A percentile compares a stretch with the other conserved stretches of the same genome.
Conservation (phyloP, 495 filamentous ascomycete species). For the Aspergillus homomorphus region DNA sequence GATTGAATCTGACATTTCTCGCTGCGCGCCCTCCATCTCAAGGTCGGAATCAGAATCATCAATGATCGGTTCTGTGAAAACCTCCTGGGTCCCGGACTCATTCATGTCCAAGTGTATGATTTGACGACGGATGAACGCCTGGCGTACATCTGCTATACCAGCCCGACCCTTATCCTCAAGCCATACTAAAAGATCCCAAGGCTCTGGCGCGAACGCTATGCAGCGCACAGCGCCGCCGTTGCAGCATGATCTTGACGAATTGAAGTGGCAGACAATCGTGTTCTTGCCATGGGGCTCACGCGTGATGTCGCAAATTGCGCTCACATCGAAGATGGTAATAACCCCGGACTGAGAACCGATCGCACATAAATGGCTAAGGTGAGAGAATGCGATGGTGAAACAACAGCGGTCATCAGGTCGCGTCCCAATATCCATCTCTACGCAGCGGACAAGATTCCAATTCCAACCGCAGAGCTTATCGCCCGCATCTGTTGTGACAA, state of each 20-base stretch:
- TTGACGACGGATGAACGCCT: conserved; percentile 72
- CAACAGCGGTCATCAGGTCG: conserved; percentile 47
- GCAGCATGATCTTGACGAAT: conserved; percentile 55
- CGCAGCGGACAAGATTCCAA: conserved; percentile 31
- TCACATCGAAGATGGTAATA: conserved; percentile 64
- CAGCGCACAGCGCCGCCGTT: conserved; percentile 79
- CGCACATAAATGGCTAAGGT: conserved; percentile 63
- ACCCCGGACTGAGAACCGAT: conserved; percentile 71
- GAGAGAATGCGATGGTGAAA: conserved; percentile 71
- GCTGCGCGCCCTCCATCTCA: conserved; percentile 26
- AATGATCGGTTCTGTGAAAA: conserved; percentile 47
- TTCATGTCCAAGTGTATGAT: conserved; percentile 61
- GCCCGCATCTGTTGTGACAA: conserved; percentile 42
- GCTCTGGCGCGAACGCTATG: conserved; percentile 86
- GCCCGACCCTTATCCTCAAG: conserved; percentile 82
- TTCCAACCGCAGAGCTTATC: conserved; percentile 42
- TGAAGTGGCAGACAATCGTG: conserved; percentile 44
- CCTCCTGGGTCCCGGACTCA: conserved; percentile 49
- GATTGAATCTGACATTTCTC: conserved; percentile 31
- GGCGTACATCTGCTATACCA: conserved; percentile 80
- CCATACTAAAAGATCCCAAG: conserved; percentile 91
- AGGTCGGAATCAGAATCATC: conserved; percentile 32
- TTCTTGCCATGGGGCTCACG: conserved; percentile 35
- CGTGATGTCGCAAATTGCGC: conserved; percentile 39
- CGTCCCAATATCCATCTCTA: conserved; percentile 39